Base-by-base conservation (phyloP, 768 basidiomycete species). In the Clitopilus passeckerianus region DNA sequence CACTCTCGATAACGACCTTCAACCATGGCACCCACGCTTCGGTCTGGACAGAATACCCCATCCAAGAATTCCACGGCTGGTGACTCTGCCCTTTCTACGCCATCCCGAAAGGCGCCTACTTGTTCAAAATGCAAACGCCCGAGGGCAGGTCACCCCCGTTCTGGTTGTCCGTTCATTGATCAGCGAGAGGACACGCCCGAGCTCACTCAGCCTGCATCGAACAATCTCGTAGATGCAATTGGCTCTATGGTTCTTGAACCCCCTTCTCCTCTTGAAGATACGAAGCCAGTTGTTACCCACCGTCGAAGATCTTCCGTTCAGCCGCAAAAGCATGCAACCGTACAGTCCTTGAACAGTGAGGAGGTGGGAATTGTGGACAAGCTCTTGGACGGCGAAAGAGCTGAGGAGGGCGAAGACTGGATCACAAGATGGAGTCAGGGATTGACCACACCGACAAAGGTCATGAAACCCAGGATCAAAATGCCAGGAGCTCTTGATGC, bases 401-500 rank as follows among this genome's bases (percentile, higher is more conserved):
- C 46, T 57, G 69, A 68, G 27, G 71, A 69, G 8, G 35, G 67
- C 5, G 59, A 63, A 67, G 64, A 65, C 52, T 68, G 65, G 59
- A 72, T 73, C 7, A 68, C 84, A 1, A 68, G 71, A 34, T 70
- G 66, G 18, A 73, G 74, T 77, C 73, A 73, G 64, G 74, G 58
- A 5, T 44, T 64, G 52, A 66, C 70, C 16, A 66, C 70, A 3
- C 41, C 58, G 16, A 68, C 65, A 35, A 50, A 50, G 22, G 46
- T 50, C 16, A 20, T 60, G 65, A 70, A 64, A 59, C 57, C 57
- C 64, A 66, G 65, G 61, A 64, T 50, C 63, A 70, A 58, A 59
- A 87, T 87, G 86, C 86, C 86, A 1, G 79, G 86, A 52, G 80
- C 85, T 1, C 72, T 86, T 12, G 65, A 67, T 50, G 76, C 83